Percentiles rank a stretch among this genome's conserved stretches.
These are phyloP conservation scores for Colletotrichum scovillei DNA, from an alignment of 2,329 filamentous ascomycete genomes.

Conservation along the genomic window DNA sequence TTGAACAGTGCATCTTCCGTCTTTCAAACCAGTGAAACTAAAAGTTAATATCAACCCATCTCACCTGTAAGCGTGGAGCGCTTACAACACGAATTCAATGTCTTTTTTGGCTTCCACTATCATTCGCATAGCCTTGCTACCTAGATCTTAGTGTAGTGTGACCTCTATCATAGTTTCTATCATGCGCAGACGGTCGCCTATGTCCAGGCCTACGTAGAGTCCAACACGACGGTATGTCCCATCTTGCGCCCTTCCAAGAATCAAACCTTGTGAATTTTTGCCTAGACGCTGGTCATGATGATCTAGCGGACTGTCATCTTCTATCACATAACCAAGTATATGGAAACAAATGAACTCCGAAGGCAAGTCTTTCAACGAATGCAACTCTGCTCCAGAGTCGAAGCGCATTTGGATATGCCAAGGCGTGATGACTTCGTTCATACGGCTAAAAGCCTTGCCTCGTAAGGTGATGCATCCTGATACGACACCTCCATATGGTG, in stretches of 20 bases:
- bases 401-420: background rate
- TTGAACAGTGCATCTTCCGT: too few species aligned
- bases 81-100: too few species aligned
- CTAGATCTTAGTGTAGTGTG: background rate
- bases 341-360: background rate
- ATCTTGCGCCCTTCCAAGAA: background rate
- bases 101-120: too few species aligned
- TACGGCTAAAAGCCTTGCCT: background rate
- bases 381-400: background rate
- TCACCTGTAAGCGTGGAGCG: too few species aligned
- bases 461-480: background rate
- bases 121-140: too few species aligned
- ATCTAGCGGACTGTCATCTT: background rate
- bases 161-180: background rate
- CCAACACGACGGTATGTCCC: background rate
- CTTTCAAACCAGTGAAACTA: too few species aligned
- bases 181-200: background rate
- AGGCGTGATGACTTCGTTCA: background rate
- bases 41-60: too few species aligned
- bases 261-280: background rate
- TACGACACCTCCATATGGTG: background rate
- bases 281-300: background rate
- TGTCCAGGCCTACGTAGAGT: background rate
- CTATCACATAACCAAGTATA: background rate
- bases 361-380: background rate